Evolutionary conservation across 2,329 filamentous ascomycete species (phyloP), one percentile per base, ranked within the genome.

Genomic region (Scedosporium minutisporum): DNA sequence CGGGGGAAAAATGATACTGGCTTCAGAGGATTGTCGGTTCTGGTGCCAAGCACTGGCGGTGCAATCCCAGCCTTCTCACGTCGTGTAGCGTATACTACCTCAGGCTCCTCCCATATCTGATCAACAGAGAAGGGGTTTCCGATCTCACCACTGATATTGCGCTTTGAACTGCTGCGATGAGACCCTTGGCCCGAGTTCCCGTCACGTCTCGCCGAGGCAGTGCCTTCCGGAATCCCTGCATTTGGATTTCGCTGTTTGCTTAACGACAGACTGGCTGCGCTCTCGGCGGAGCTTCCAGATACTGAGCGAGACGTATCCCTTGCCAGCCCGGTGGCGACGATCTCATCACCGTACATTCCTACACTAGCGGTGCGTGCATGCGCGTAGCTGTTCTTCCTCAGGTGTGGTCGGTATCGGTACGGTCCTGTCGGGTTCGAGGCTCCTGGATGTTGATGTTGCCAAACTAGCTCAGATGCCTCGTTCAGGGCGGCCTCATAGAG

Each of bases 61-160:
- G 64, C 46, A 48, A 78, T 70, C 63, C 76, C 74, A 21, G 76
- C 51, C 14, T 67, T 53, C 63, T 48, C 12, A 14, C 41, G 57
- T 23, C 18, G 48, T 25, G 65, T 59, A 14, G 66, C 65, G 16
- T 71, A 62, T 61, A 71, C 67, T 33, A 72, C 79, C 69, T 89
- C 85, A 1, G 91, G 89, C 71, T 97, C 93, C 73, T 97, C 93
- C 80, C 91, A 97, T 65, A 97, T 93, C 70, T 90, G 87, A 71
- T 92, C 88, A 41, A 87, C 85, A 1, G 87, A 88, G 71, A 91
- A 92, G 1, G 86, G 82, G 62, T 80, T 83, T 67, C 82, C 78
- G 64, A 87, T 76, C 69, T 89, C 86, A 21, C 87, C 87, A 70
- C 87, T 91, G 69, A 87, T 82, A 67, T 89, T 89, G 65, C 89